Conservation (phyloP, 768 basidiomycete genomes). For the Leccinum subgranulosum region DNA sequence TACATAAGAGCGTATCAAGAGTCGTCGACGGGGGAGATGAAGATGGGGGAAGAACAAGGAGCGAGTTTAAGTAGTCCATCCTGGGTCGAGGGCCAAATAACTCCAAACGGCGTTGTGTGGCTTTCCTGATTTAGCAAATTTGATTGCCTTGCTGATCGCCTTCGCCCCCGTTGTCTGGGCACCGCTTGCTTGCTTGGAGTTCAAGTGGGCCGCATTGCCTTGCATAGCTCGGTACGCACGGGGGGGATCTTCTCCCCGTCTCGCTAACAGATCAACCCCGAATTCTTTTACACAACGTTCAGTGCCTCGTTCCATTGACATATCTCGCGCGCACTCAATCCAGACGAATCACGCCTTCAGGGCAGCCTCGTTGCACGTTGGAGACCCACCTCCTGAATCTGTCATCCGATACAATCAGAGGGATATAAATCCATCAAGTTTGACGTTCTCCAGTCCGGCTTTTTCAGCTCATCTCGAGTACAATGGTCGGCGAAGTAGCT, state of each 20-base stretch:
- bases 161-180: conserved; percentile 15
- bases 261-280: conserved; percentile 3
- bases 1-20: conserved; percentile 3
- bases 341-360: neutral
- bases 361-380: neutral
- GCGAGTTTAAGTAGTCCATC: conserved; percentile 30
- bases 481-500: conserved; percentile 1
- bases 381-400: neutral
- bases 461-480: neutral
- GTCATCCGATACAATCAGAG: neutral
- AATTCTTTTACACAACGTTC: conserved; percentile 1
- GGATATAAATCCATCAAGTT: neutral
- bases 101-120: conserved; percentile 18
- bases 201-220: conserved; percentile 13
- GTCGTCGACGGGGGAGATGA: conserved; percentile 14
- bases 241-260: neutral
- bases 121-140: conserved; percentile 9
- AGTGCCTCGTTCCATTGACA: conserved; percentile 3
- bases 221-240: conserved; percentile 1
- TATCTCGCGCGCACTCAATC: neutral
- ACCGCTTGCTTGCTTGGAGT: conserved; percentile 11
- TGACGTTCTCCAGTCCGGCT: neutral
- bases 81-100: conserved; percentile 35
- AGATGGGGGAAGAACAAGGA: conserved; percentile 22
- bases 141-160: conserved; percentile 5